Conservation (phyloP, 2,329 filamentous ascomycete species). For the Dendryphion nanum region DNA sequence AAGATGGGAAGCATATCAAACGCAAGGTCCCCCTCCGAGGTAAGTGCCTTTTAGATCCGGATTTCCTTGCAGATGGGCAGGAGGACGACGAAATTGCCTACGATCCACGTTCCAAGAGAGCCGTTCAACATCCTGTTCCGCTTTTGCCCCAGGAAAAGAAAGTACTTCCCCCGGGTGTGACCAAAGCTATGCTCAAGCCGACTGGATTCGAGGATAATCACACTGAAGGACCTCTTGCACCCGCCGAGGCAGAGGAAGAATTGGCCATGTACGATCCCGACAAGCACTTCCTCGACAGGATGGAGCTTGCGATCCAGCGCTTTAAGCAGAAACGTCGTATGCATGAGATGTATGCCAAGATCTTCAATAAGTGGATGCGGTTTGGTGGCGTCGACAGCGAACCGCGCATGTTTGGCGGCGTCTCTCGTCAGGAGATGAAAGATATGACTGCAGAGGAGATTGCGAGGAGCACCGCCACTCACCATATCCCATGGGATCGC, state of each 20-base stretch:
- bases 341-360: slow-evolving; percentile 56
- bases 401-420: slow-evolving; percentile 62
- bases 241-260: slow-evolving; percentile 66
- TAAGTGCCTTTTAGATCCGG: slow-evolving; percentile 25
- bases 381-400: slow-evolving; percentile 75
- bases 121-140: slow-evolving; percentile 20
- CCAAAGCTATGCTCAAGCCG: slow-evolving; percentile 43
- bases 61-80: slow-evolving; percentile 12
- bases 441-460: slow-evolving; percentile 64
- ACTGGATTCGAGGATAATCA: slow-evolving; percentile 66
- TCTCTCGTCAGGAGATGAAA: slow-evolving; percentile 60
- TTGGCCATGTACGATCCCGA: slow-evolving; percentile 63
- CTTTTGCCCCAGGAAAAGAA: slow-evolving; percentile 28
- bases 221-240: slow-evolving; percentile 75
- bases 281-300: slow-evolving; percentile 59
- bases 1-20: slow-evolving; percentile 42
- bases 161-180: slow-evolving; percentile 32
- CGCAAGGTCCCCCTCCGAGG: slow-evolving; percentile 42
- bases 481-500: slow-evolving; percentile 54
- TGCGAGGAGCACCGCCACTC: slow-evolving; percentile 62
- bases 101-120: slow-evolving; percentile 22
- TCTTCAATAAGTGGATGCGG: slow-evolving; percentile 78
- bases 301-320: slow-evolving; percentile 80
- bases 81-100: slow-evolving; percentile 28
- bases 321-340: slow-evolving; percentile 77